Evolutionary conservation across 1,284 basidiomycete genomes (phyloP).

Genomic region (Boletus sp.): DNA sequence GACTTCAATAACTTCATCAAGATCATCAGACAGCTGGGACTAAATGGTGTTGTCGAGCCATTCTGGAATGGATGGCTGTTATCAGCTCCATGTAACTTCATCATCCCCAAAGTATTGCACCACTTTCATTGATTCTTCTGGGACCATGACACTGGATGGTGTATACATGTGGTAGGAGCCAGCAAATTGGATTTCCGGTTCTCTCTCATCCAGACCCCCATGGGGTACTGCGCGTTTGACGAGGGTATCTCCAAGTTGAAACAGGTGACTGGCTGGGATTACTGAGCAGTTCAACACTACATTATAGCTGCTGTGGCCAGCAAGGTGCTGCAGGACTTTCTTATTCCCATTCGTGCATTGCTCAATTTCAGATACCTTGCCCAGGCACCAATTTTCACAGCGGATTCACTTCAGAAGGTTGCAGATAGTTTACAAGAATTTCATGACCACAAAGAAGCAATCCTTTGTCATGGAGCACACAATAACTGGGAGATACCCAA

Average conservation of each 20-base stretch:
- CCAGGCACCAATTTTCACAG: slow-evolving; percentile 10
- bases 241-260: neutral
- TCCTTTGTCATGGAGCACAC: neutral
- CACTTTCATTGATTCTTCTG: neutral
- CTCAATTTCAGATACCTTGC: slow-evolving; percentile 5
- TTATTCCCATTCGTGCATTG: neutral
- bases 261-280: neutral
- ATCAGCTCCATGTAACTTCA: neutral
- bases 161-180: neutral
- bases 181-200: neutral
- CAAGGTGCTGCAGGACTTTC: neutral
- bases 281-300: neutral
- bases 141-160: neutral
- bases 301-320: neutral
- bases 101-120: no score
- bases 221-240: neutral
- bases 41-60: neutral
- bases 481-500: no score
- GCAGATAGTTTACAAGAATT: neutral
- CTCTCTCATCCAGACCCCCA: neutral
- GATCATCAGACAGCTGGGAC: neutral
- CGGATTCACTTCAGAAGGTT: neutral
- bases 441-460: no score
- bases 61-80: no score
- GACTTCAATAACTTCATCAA: neutral